Conservation (phyloP, 2,329 filamentous ascomycete species). For the Phialocephala subalpina region DNA sequence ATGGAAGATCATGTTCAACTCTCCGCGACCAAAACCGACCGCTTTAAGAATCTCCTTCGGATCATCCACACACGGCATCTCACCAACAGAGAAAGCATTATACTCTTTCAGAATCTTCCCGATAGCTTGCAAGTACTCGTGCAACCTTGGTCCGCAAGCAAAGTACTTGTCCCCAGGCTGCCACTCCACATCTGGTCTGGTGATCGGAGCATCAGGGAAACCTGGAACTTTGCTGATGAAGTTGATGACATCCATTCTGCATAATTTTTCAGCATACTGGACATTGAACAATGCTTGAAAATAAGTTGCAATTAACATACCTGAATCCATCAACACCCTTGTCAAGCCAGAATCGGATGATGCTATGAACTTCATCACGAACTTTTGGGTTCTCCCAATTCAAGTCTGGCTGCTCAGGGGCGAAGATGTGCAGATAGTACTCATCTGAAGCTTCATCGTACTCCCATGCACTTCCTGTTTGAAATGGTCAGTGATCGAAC, state of each 20-base stretch:
- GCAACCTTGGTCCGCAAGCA: conserved; percentile 65
- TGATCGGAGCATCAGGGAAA: conserved; percentile 60
- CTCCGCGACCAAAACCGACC: conserved; percentile 62
- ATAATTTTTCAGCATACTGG: background rate
- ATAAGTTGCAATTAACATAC: no score
- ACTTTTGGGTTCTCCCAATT: conserved; percentile 78
- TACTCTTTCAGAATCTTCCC: conserved; percentile 55
- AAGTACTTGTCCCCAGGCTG: conserved; percentile 59
- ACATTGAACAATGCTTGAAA: background rate
- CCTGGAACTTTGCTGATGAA: conserved; percentile 68
- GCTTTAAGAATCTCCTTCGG: conserved; percentile 58
- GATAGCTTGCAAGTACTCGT: conserved; percentile 58
- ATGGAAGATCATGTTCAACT: conserved; percentile 77
- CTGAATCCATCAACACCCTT: conserved; percentile 63
- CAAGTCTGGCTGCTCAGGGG: conserved; percentile 75
- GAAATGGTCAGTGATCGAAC: no score
- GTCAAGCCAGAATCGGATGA: conserved; percentile 79
- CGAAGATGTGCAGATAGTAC: conserved; percentile 69
- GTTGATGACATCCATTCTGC: conserved; percentile 71
- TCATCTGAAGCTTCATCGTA: conserved; percentile 59
- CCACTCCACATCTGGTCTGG: conserved; percentile 52
- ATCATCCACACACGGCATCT: conserved; percentile 54
- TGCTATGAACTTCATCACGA: conserved; percentile 71
- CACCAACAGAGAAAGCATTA: conserved; percentile 60
- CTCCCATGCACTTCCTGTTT: conserved; percentile 56